Evolutionary conservation across 2,329 filamentous ascomycete genomes (phyloP), one percentile per base, ranked within the genome.

Genomic region (Venturiaceae sp.): DNA sequence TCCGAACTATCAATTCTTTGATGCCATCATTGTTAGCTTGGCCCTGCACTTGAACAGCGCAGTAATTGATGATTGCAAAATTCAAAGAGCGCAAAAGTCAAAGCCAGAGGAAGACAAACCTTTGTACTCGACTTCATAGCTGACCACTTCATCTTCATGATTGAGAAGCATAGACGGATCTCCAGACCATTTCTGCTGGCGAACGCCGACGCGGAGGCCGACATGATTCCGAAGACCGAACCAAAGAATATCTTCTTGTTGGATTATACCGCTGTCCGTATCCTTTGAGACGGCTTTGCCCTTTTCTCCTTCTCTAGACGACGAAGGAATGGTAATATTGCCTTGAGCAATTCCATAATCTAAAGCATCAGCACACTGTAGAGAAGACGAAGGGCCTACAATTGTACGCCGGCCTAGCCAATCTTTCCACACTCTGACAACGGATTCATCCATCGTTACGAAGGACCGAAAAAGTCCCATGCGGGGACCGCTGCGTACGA

Each of bases 91-190:
- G 69, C 65, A 14, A 66, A 68, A 5, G 68, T 71, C 32, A 66
- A 64, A 30, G 69, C 65, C 19, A 70, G 62, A 5, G 70, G 64
- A 57, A 70, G 21, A 67, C 78, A 60, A 74, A 90, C 88, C 85
- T 80, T 88, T 78, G 66, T 89, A 88, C 58, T 87, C 81, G 30
- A 94, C 74, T 46, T 80, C 80, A 67, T 90, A 94, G 57, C 78
- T 83, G 9, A 88, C 82, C n/a, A 80, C 71, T 50, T 90, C 84
- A 57, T 89, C 83, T 55, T 85, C 81, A 9, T 72, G 73, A 1
- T 76, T 73, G 16, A 83, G 71, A 13, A 88, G 72, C 14, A 87
- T 68, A 1, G 84, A 81, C 60, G 74, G 72, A 36, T 76, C 65
- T 55, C 70, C 65, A 66, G 69, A 71, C 66, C 72, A 68, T 44